Percentiles rank a stretch among this genome's conserved stretches.
phyloP scores from a whole-genome alignment of 2,329 filamentous ascomycete species.

The Stagonosporopsis rhizophila region DNA sequence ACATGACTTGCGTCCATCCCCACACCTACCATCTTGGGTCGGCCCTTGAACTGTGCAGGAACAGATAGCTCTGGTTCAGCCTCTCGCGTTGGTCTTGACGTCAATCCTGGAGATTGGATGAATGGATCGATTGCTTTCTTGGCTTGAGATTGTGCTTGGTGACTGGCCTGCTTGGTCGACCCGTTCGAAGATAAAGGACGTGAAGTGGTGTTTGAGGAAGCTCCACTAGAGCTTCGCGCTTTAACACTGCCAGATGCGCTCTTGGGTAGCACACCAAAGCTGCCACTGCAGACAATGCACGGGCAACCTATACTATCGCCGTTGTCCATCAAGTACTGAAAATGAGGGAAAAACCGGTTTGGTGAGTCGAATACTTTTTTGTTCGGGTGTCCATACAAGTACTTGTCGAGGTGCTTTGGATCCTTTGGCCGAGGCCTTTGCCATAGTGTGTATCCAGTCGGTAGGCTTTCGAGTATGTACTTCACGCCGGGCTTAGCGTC shows the following conservation, averaged over 20 bases:
- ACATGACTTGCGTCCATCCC: slow-evolving; percentile 35
- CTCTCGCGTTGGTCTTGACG: neutral
- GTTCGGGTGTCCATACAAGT: slow-evolving; percentile 64
- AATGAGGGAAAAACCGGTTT: slow-evolving; percentile 63
- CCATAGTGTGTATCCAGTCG: slow-evolving; percentile 62
- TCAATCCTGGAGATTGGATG: neutral
- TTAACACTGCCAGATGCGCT: slow-evolving; percentile 15
- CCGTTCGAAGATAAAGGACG: neutral
- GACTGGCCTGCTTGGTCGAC: neutral
- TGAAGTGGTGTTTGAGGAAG: slow-evolving; percentile 12
- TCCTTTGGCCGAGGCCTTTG: slow-evolving; percentile 56
- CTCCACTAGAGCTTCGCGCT: slow-evolving; percentile 9
- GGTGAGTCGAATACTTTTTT: slow-evolving; percentile 61
- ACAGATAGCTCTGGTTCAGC: neutral
- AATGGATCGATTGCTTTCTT: neutral
- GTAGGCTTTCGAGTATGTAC: slow-evolving; percentile 62
- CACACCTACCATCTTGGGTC: slow-evolving; percentile 25
- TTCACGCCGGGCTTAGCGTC: slow-evolving; percentile 45
- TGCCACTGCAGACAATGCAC: slow-evolving; percentile 58
- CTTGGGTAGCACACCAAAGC: slow-evolving; percentile 27
- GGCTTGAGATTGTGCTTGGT: neutral
- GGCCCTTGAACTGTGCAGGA: slow-evolving; percentile 21
- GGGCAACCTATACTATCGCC: slow-evolving; percentile 53
- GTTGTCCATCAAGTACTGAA: slow-evolving; percentile 62
- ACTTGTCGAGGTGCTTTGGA: slow-evolving; percentile 57